A percentile compares a stretch with the other conserved stretches of the same genome.
Evolutionary conservation across 495 filamentous ascomycete genomes (phyloP).

Genomic region (Xylaria castorea): DNA sequence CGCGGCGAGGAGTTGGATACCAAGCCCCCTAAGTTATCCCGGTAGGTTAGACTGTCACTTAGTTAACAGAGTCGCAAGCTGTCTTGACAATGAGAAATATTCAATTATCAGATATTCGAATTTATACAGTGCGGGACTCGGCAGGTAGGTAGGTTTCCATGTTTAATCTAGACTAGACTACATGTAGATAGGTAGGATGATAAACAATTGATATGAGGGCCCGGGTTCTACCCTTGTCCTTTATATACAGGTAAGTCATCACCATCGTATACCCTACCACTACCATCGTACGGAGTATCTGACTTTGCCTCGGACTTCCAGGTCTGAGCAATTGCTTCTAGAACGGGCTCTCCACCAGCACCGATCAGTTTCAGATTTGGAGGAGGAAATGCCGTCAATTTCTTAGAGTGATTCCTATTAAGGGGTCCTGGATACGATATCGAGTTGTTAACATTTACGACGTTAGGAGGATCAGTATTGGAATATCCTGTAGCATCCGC

Average conservation of each 20-base stretch:
- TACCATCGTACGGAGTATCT: conserved; percentile 57
- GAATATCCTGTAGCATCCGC: conserved; percentile 63
- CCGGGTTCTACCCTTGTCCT: conserved; percentile 22
- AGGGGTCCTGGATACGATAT: conserved; percentile 68
- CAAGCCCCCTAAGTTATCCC: too few species aligned
- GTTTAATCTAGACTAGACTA: too few species aligned
- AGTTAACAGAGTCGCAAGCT: too few species aligned
- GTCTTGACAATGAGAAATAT: background rate
- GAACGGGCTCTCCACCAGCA: conserved; percentile 49
- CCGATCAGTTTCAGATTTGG: conserved; percentile 54
- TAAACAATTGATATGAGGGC: background rate
- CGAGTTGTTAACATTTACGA: conserved; percentile 66
- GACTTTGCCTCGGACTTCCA: conserved; percentile 38
- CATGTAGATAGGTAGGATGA: too few species aligned
- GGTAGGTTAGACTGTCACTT: too few species aligned
- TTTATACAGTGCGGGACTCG: background rate
- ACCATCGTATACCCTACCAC: conserved; percentile 52
- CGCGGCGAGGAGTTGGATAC: background rate
- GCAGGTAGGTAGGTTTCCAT: too few species aligned
- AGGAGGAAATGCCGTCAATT: conserved; percentile 43
- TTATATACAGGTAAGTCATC: conserved; percentile 37
- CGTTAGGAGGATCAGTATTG: conserved; percentile 63
- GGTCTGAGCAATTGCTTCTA: conserved; percentile 36
- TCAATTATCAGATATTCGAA: background rate
- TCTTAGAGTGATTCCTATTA: conserved; percentile 41